Conservation (phyloP, 2,329 filamentous ascomycete genomes). For the Pseudopyricularia cyperi region DNA sequence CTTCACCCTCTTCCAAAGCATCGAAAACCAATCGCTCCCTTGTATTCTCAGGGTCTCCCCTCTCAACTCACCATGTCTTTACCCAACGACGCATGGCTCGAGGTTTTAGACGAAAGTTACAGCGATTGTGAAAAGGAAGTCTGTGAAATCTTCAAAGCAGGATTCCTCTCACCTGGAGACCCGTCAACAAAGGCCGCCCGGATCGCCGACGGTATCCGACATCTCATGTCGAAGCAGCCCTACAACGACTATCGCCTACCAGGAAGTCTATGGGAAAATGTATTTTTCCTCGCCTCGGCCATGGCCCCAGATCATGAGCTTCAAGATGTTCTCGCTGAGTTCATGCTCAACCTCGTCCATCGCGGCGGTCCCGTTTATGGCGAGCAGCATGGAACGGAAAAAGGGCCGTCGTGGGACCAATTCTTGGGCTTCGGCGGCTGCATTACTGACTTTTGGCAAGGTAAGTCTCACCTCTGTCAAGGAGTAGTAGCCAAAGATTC, state of each 20-base stretch:
- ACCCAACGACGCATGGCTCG: neutral
- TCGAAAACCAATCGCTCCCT: neutral
- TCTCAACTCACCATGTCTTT: neutral
- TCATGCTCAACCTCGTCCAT: neutral
- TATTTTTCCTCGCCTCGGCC: neutral
- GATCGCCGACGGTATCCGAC: neutral
- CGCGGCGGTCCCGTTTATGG: neutral
- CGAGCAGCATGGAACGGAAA: neutral
- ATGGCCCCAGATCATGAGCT: neutral
- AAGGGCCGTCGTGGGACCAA: neutral
- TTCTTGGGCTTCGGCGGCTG: neutral
- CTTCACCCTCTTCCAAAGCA: no score
- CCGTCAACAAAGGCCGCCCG: neutral
- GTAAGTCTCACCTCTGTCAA: no score
- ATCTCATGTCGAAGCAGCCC: neutral
- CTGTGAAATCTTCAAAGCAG: neutral
- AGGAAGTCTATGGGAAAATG: neutral
- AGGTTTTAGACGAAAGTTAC: neutral
- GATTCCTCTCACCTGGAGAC: neutral
- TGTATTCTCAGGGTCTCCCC: neutral
- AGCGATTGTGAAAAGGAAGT: neutral
- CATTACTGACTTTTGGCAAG: neutral
- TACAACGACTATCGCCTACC: neutral
- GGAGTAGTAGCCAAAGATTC: no score
- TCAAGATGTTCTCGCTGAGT: neutral